Conservation (phyloP, 2,329 filamentous ascomycete species). For the Verticillium klebahnii region DNA sequence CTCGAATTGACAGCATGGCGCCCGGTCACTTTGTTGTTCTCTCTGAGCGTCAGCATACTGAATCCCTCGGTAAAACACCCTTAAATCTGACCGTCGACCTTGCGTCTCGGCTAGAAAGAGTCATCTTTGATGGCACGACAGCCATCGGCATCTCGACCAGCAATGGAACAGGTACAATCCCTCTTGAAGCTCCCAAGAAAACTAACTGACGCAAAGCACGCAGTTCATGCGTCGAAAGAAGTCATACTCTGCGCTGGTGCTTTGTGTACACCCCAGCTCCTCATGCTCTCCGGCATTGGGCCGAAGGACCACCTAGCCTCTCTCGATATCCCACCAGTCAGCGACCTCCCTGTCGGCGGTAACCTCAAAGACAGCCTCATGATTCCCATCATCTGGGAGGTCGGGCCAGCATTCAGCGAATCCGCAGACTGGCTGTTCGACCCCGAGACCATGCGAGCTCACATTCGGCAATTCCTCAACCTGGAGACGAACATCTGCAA, state of each 20-base stretch:
- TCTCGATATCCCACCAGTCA: slow-evolving; percentile 13
- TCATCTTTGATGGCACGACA: not conserved
- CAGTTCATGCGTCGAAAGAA: slow-evolving; percentile 8
- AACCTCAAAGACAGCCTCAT: not conserved
- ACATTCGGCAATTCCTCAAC: not conserved
- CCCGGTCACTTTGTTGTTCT: not conserved
- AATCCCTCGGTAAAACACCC: not conserved
- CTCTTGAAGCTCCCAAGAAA: not conserved
- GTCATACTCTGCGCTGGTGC: slow-evolving; percentile 9
- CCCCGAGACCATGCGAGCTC: not conserved
- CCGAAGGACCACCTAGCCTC: not conserved
- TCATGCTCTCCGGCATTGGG: slow-evolving; percentile 3
- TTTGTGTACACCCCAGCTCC: slow-evolving; percentile 3
- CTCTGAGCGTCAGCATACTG: not conserved
- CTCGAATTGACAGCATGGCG: not conserved
- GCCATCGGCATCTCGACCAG: not conserved
- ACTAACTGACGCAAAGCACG: not conserved
- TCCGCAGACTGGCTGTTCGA: not conserved
- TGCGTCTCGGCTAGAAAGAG: not conserved
- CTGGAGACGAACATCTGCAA: slow-evolving; percentile 13
- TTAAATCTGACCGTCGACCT: not conserved
- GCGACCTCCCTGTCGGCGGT: slow-evolving; percentile 22
- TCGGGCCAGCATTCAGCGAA: not conserved
- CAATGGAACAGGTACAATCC: not conserved
- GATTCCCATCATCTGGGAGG: not conserved